A percentile compares a stretch with the other conserved stretches of the same genome.
Evolutionary conservation across 2,329 filamentous ascomycete genomes (phyloP).

Genomic region (Scopulariopsis brevicaulis): DNA sequence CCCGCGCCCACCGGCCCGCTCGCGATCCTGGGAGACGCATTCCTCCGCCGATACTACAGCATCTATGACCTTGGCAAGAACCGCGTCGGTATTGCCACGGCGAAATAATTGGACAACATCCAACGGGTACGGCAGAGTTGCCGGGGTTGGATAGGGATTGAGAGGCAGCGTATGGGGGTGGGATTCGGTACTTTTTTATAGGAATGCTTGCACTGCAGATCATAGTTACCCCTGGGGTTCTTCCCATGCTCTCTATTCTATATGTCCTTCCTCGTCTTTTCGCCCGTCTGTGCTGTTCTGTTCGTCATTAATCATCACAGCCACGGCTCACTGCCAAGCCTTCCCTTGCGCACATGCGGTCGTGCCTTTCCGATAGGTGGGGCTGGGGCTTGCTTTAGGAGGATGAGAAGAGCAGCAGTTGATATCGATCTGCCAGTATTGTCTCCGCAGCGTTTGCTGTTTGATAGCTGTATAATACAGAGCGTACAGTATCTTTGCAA

Average conservation of each 20-base stretch:
- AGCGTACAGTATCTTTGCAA: background rate
- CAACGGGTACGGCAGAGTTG: background rate
- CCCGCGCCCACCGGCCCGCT: constrained; percentile 81
- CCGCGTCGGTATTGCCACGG: constrained; percentile 78
- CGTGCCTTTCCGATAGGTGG: background rate
- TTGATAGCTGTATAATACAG: background rate
- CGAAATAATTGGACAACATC: constrained; percentile 36
- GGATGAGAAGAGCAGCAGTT: background rate
- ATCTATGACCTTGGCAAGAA: constrained; percentile 90
- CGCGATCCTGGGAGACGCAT: constrained; percentile 85
- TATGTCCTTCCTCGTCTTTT: background rate
- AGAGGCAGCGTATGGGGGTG: background rate
- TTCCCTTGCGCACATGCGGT: background rate
- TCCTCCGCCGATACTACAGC: constrained; percentile 82
- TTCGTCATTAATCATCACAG: background rate
- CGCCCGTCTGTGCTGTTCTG: background rate
- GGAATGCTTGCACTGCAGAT: background rate
- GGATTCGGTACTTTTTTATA: background rate
- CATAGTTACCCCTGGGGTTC: background rate
- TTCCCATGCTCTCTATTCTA: background rate
- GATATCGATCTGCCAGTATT: background rate
- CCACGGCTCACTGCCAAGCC: background rate
- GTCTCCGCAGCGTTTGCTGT: background rate
- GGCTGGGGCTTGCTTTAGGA: background rate
- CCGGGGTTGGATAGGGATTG: background rate